Evolutionary conservation across 2,329 filamentous ascomycete genomes (phyloP), one percentile per base, ranked within the genome.

Genomic region (Sporothrix sp.): DNA sequence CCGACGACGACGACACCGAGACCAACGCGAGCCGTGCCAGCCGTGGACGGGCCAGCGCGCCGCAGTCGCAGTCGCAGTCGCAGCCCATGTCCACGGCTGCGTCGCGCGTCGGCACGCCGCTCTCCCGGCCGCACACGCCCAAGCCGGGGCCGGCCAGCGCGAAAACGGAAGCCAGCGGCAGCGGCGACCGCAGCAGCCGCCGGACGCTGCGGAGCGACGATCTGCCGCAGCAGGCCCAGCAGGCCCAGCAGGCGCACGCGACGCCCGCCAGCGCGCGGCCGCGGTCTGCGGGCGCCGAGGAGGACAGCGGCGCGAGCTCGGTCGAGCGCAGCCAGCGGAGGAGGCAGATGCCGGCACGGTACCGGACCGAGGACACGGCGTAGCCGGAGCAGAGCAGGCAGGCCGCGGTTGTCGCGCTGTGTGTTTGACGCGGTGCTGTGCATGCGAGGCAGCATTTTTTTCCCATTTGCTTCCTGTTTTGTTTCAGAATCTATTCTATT

Each of bases 331-430:
- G 51, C 46, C 54, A 47, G 48, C 52, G 56, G 16, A 51, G 43
- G 25, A 43, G 56, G 28, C 52, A 57, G 43, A 52, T 50, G 52
- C 56, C 56, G 4, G 53, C 46, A 1, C 52, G 56, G n/a, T 58
- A 54, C 37, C 55, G 53, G 2, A 27, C 21, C 0, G 56, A 52
- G 2, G 36, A 28, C 3, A 35, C 16, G 11, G 11, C 30, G 14
- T 38, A 37, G 28, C 21, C 7, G 13, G 48, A 21, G 13, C 5
- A 30, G 18, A 13, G 4, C 2, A 10, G 20, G 20, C 23, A 7
- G 33, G 46, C 7, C 3, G 4, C 21, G 7, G 7, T 23, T 32
- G 13, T 14, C 13, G 7, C 25, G 18, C 27, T 33, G 9, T 20
- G 27, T 10, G 11, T 3, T 38, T 21, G n/a, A n/a, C n/a, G n/a